A percentile compares a stretch with the other conserved stretches of the same genome.
These are phyloP conservation scores for Phalaenopsis hybrid DNA, from an alignment of 116 monocot genomes.

Conservation along the genomic window DNA sequence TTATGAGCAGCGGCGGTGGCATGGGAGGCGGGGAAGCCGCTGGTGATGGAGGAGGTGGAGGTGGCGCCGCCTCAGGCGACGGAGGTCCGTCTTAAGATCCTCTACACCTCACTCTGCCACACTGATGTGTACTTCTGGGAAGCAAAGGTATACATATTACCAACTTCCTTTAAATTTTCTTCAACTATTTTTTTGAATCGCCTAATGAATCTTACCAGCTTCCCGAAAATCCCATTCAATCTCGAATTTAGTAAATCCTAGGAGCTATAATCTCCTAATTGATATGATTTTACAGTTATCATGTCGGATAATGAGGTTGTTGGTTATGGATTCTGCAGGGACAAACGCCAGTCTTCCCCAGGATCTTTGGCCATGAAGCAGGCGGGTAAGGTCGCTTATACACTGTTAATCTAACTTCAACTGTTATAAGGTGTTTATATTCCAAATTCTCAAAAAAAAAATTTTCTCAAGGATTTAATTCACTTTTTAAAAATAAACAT, in stretches of 20 bases:
- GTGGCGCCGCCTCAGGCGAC: slow-evolving; percentile 66
- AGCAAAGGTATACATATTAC: slow-evolving; percentile 40
- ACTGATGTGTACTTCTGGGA: slow-evolving; percentile 87
- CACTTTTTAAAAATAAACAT: no score
- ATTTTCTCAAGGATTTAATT: no score
- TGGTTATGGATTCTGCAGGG: slow-evolving; percentile 17
- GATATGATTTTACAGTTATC: no score
- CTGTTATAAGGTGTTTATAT: neutral
- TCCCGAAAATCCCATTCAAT: neutral
- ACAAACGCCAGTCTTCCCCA: slow-evolving; percentile 33
- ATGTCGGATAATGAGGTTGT: neutral
- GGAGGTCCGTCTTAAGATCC: slow-evolving; percentile 71
- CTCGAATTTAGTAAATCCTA: no score
- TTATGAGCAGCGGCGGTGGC: slow-evolving; percentile 61
- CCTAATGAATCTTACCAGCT: no score
- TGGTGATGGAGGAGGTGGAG: slow-evolving; percentile 78
- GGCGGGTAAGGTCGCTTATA: slow-evolving; percentile 26
- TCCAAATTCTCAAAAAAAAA: neutral
- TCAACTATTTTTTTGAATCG: no score
- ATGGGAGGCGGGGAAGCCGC: slow-evolving; percentile 77
- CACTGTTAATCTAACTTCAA: neutral
- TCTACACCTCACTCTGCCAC: slow-evolving; percentile 66
- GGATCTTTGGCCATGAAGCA: slow-evolving; percentile 55
- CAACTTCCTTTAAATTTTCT: no score
- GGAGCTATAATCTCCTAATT: no score